These are phyloP conservation scores for Aspergillus terreus DNA, from an alignment of 2,329 filamentous ascomycete species.

Conservation along the genomic window DNA sequence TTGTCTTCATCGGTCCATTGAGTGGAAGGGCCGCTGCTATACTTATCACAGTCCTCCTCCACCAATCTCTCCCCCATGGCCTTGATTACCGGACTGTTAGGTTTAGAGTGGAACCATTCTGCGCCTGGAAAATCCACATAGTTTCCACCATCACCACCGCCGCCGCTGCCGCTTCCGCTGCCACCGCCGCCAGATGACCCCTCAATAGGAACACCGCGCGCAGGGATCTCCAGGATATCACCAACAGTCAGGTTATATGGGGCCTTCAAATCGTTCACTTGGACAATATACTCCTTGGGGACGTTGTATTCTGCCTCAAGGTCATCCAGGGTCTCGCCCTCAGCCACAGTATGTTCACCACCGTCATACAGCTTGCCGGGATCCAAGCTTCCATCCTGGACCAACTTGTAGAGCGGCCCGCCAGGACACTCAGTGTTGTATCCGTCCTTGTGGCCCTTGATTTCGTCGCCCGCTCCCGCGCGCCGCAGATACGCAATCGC, in stretches of 20 bases:
- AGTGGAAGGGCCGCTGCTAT: neutral
- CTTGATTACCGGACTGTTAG: neutral
- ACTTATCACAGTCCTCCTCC: constrained; percentile 1
- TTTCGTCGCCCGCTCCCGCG: constrained; percentile 4
- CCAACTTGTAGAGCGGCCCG: neutral
- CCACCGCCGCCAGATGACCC: neutral
- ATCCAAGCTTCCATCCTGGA: constrained; percentile 3
- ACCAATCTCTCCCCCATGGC: constrained; percentile 2
- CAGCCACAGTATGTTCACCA: neutral
- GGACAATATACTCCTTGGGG: constrained; percentile 5
- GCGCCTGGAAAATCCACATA: neutral
- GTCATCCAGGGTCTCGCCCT: constrained; percentile 3
- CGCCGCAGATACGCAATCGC: constrained; percentile 5
- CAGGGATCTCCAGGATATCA: neutral
- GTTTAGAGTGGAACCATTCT: neutral
- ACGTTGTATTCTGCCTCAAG: constrained; percentile 2
- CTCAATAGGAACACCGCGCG: neutral
- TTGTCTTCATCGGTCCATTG: constrained; percentile 1
- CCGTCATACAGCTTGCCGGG: constrained; percentile 4
- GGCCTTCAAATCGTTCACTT: neutral
- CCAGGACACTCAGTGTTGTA: constrained; percentile 7
- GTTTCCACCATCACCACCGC: neutral
- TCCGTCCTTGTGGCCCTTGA: constrained; percentile 6
- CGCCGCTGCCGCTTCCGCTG: neutral
- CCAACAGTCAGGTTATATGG: constrained; percentile 1